Evolutionary conservation across 345 rosid genomes (phyloP).

Genomic region (Dipteronia sinensis): DNA sequence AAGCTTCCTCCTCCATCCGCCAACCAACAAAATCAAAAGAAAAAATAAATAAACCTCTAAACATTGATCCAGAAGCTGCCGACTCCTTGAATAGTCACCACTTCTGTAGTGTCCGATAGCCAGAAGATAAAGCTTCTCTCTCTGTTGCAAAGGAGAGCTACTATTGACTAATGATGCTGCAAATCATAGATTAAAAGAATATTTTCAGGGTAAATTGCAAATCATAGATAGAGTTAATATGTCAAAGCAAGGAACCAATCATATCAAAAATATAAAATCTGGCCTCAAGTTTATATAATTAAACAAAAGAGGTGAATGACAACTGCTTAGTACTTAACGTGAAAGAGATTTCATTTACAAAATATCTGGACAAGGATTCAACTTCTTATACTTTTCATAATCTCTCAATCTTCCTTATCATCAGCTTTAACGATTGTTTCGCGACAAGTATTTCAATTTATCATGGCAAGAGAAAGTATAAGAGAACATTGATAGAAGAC

Average conservation of each 20-base stretch:
- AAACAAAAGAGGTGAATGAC: neutral
- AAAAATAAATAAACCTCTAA: constrained; percentile 50
- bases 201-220: neutral
- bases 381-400: neutral
- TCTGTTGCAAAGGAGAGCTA: constrained; percentile 49
- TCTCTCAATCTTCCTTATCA: neutral
- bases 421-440: neutral
- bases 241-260: constrained; percentile 12
- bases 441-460: neutral
- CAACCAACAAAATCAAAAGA: neutral
- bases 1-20: neutral
- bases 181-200: constrained; percentile 2
- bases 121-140: constrained; percentile 81
- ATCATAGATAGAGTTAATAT: constrained; percentile 2
- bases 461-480: neutral
- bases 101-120: constrained; percentile 77
- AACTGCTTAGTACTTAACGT: neutral
- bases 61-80: constrained; percentile 65
- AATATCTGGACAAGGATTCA: neutral
- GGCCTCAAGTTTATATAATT: constrained; percentile 1
- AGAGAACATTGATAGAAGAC: neutral
- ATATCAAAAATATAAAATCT: neutral
- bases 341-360: constrained; percentile 3
- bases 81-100: constrained; percentile 70
- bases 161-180: constrained; percentile 62